Base-by-base conservation (phyloP, 2,329 filamentous ascomycete species). In the Fusarium sp. region DNA sequence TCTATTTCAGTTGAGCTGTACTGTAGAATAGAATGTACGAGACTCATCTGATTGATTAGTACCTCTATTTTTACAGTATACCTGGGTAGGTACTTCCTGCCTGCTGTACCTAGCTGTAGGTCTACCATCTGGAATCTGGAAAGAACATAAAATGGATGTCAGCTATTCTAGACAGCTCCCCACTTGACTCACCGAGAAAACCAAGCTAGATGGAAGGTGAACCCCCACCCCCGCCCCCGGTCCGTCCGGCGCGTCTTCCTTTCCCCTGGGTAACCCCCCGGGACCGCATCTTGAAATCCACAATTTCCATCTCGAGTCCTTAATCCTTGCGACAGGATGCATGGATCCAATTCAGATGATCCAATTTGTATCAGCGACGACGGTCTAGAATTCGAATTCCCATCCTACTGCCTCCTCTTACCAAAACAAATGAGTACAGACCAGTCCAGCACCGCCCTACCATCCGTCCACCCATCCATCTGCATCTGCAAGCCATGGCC, bases 321-420 rank as follows among this genome's bases (percentile, higher is more conserved):
- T 28, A 46, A 58, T 58, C 51, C 30, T 31, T 37, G 34, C 41
- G 50, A 52, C 54, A 56, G 61, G 50, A 50, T 41, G 50, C 65
- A 26, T 50, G 52, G 61, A 69, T 62, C 65, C 62, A 52, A 57
- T 67, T 52, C 50, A 65, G 57, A 58, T 53, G 28, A 28, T 63
- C 34, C 26, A 59, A 65, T 60, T 59, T 64, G 44, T 34, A 48
- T 45, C 12, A 50, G 55, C 21, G 59, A 30, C 23, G 31, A 63
- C 30, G 42, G 65, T 63, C 58, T 64, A 49, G 60, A 53, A 45
- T 44, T 30, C 31, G 6, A 44, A 19, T 26, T 45, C 18, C 52
- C 21, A 31, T 31, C 30, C 12, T 25, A 16, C 28, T 28, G 42
- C 26, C 43, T 58, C 28, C 14, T 50, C 14, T 52, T 46, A 48